Conservation (phyloP, 768 basidiomycete genomes). For the Saitozyma sp. region DNA sequence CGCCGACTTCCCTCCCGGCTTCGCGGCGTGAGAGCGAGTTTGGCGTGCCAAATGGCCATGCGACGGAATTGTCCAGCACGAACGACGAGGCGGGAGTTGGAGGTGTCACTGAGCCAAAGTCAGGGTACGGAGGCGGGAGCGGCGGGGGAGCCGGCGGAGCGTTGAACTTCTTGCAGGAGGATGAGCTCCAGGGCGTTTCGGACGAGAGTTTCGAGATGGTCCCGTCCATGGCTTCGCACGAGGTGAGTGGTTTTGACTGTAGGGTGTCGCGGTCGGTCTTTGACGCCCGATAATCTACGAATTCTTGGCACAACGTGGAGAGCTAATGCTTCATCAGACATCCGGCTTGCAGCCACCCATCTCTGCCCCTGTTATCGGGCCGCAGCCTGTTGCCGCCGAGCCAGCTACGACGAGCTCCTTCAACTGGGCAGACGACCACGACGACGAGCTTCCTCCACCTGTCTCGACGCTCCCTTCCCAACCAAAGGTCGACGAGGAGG, state of each 20-base stretch:
- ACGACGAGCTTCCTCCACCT: conserved; percentile 11
- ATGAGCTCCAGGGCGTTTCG: conserved; percentile 22
- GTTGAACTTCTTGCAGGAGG: conserved; percentile 44
- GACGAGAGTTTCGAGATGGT: conserved; percentile 25
- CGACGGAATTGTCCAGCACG: too few species aligned
- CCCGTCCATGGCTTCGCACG: conserved; percentile 16
- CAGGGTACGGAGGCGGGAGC: neutral
- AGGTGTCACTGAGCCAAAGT: neutral
- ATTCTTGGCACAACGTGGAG: neutral
- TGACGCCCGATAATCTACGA: too few species aligned
- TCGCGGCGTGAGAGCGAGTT: neutral
- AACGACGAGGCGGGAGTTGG: too few species aligned
- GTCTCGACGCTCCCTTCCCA: too few species aligned
- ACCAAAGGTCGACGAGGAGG: too few species aligned
- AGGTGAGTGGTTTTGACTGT: conserved; percentile 17
- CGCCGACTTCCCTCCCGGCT: neutral
- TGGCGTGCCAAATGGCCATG: too few species aligned
- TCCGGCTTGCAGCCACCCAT: neutral
- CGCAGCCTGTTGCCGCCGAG: neutral
- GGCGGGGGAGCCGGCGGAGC: neutral
- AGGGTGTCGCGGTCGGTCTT: too few species aligned
- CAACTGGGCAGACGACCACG: conserved; percentile 25
- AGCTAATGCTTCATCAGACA: conserved; percentile 9
- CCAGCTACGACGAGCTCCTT: conserved; percentile 3
- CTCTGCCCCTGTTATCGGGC: neutral